Percentiles rank a stretch among this genome's conserved stretches.
phyloP scores from a whole-genome alignment of 139 green algal species.

The Haematococcus sp. region DNA sequence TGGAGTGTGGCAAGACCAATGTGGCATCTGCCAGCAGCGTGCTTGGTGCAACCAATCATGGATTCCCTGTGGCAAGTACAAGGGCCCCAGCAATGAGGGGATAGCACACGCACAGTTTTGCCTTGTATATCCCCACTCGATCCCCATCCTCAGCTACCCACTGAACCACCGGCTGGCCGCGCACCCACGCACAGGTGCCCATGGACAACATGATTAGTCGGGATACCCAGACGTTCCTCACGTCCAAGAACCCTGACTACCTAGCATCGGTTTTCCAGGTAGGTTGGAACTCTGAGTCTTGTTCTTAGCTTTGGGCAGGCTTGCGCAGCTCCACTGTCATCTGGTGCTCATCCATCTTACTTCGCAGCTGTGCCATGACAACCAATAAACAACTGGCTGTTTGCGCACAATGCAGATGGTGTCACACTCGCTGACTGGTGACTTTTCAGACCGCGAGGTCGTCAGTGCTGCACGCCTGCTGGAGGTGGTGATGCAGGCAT shows the following conservation, averaged over 20 bases:
- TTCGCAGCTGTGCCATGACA: neutral
- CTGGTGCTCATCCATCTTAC: neutral
- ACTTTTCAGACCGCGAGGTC: conserved; percentile 66
- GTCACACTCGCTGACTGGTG: conserved; percentile 43
- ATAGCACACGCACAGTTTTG: too few species aligned
- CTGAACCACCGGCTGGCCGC: too few species aligned
- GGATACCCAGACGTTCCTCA: conserved; percentile 75
- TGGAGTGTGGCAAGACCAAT: neutral
- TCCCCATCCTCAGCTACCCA: too few species aligned
- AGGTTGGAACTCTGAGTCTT: too few species aligned
- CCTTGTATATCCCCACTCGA: too few species aligned
- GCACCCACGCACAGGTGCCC: too few species aligned
- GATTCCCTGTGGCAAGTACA: too few species aligned
- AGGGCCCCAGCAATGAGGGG: too few species aligned
- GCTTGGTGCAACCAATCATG: too few species aligned
- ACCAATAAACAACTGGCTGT: neutral
- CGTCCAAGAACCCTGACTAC: conserved; percentile 68
- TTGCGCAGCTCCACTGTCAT: too few species aligned
- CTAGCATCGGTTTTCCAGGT: conserved; percentile 58
- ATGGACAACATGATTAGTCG: conserved; percentile 94
- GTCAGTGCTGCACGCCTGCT: conserved; percentile 79
- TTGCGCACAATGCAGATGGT: conserved; percentile 36
- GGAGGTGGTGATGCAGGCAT: conserved; percentile 77
- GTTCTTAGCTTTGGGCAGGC: too few species aligned
- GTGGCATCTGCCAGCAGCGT: too few species aligned